Percentiles rank a stretch among this genome's conserved stretches.
Conservation (phyloP, 2,329 filamentous ascomycete genomes). For the Neonectria hederae region DNA sequence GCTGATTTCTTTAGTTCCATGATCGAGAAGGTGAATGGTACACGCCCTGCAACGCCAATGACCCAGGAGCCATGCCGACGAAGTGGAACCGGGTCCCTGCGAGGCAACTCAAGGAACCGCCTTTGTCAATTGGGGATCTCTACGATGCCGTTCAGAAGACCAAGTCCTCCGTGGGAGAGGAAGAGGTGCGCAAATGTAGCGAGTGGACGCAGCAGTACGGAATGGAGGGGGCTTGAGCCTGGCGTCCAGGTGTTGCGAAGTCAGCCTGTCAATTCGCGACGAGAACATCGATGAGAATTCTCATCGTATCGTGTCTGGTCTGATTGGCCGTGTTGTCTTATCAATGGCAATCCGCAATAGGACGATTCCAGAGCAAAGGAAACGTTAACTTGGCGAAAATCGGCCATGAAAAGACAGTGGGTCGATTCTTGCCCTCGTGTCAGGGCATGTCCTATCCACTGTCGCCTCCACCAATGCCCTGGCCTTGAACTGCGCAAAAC, state of each 20-base stretch:
- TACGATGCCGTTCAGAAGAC: slow-evolving; percentile 1
- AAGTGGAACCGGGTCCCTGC: slow-evolving; percentile 24
- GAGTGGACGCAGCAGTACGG: slow-evolving; percentile 22
- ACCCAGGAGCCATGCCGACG: slow-evolving; percentile 7
- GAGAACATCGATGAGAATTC: not conserved
- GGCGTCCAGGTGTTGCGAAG: not conserved
- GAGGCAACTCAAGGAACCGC: slow-evolving; percentile 18
- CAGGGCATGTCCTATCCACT: not conserved
- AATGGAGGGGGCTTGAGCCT: slow-evolving; percentile 18
- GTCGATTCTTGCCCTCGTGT: not conserved
- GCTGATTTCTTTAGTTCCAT: slow-evolving; percentile 1
- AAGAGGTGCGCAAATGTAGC: slow-evolving; percentile 17
- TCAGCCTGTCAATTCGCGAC: not conserved
- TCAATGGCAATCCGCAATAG: not conserved
- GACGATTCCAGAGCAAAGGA: not conserved
- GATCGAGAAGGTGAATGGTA: slow-evolving; percentile 23
- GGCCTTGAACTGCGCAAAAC: not conserved
- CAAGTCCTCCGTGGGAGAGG: slow-evolving; percentile 15
- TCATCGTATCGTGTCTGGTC: not conserved
- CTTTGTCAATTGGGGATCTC: slow-evolving; percentile 11
- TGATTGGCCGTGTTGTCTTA: not conserved
- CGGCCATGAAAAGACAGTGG: not conserved
- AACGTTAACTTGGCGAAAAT: not conserved
- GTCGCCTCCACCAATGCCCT: not conserved
- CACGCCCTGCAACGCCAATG: slow-evolving; percentile 16